Conservation (phyloP, 1,284 basidiomycete genomes). For the Violaceomyces palustris region DNA sequence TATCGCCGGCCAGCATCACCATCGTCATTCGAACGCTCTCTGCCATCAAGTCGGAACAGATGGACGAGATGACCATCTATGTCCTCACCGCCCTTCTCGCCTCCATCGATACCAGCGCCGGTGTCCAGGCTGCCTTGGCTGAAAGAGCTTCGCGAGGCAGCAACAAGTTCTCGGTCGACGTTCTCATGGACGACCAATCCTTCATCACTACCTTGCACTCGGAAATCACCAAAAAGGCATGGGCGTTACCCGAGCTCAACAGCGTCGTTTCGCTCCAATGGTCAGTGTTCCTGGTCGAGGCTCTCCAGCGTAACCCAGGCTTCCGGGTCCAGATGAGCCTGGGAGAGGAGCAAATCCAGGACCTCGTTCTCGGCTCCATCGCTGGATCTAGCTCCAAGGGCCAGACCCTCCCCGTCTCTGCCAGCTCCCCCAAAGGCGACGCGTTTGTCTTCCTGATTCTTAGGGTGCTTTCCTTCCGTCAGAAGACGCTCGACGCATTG, state of each 20-base stretch:
- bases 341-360: conserved; percentile 35
- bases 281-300: conserved; percentile 62
- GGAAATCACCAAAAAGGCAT: conserved; percentile 52
- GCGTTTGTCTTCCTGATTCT: conserved; percentile 69
- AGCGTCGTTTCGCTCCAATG: conserved; percentile 75
- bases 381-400: conserved; percentile 23
- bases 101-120: conserved; percentile 63
- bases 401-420: no score
- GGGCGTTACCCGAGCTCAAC: conserved; percentile 71
- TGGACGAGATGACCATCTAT: conserved; percentile 61
- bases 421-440: conserved; percentile 72
- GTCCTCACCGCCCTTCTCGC: conserved; percentile 66
- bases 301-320: conserved; percentile 32
- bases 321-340: conserved; percentile 36
- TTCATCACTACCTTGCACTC: conserved; percentile 48
- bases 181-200: conserved; percentile 36
- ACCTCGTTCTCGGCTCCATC: conserved; percentile 30
- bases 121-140: conserved; percentile 48
- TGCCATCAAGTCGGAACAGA: conserved; percentile 27
- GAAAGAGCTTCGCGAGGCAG: conserved; percentile 25
- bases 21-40: conserved; percentile 32
- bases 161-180: conserved; percentile 18
- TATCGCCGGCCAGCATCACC: conserved; percentile 28
- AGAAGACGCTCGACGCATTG: conserved; percentile 42
- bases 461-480: conserved; percentile 51